phyloP scores from a whole-genome alignment of 2,329 filamentous ascomycete genomes.

The Hirsutella minnesotensis region DNA sequence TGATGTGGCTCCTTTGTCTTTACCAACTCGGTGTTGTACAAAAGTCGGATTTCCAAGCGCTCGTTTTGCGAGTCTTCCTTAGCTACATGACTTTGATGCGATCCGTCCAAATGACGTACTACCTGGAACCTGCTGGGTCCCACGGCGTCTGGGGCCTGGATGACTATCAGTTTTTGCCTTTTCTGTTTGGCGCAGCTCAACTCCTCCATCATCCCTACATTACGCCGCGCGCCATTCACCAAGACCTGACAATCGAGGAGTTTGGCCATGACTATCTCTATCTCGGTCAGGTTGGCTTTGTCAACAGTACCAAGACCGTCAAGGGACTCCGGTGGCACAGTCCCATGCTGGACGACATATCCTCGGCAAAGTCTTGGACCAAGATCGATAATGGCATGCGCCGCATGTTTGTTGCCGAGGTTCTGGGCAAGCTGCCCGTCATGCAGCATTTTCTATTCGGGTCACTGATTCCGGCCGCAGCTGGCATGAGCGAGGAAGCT shows the following conservation, averaged over 20 bases:
- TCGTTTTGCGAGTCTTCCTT: slow-evolving; percentile 69
- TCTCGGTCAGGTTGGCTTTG: slow-evolving; percentile 82
- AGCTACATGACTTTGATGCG: slow-evolving; percentile 83
- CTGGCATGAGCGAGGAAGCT: slow-evolving; percentile 66
- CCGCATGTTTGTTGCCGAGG: slow-evolving; percentile 91
- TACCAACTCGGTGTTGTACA: slow-evolving; percentile 63
- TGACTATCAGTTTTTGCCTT: slow-evolving; percentile 94
- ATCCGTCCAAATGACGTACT: slow-evolving; percentile 79
- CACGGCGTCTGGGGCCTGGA: slow-evolving; percentile 97
- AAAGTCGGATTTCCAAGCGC: slow-evolving; percentile 53
- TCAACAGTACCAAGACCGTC: slow-evolving; percentile 93
- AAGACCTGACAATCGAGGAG: slow-evolving; percentile 77
- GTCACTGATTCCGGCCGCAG: slow-evolving; percentile 63
- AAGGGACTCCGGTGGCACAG: slow-evolving; percentile 92
- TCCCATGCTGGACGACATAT: slow-evolving; percentile 97
- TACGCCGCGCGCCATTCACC: slow-evolving; percentile 74
- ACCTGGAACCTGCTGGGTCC: slow-evolving; percentile 90
- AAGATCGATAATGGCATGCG: slow-evolving; percentile 95
- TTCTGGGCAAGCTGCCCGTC: slow-evolving; percentile 84
- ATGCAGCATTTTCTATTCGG: slow-evolving; percentile 99
- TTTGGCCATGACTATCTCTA: slow-evolving; percentile 77
- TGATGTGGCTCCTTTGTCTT: slow-evolving; percentile 91
- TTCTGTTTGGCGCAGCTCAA: slow-evolving; percentile 88
- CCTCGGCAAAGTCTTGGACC: slow-evolving; percentile 73
- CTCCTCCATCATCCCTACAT: slow-evolving; percentile 73